Evolutionary conservation across 257 asterid genomes (phyloP), one percentile per base, ranked within the genome.

Genomic region (Handroanthus guayacan): DNA sequence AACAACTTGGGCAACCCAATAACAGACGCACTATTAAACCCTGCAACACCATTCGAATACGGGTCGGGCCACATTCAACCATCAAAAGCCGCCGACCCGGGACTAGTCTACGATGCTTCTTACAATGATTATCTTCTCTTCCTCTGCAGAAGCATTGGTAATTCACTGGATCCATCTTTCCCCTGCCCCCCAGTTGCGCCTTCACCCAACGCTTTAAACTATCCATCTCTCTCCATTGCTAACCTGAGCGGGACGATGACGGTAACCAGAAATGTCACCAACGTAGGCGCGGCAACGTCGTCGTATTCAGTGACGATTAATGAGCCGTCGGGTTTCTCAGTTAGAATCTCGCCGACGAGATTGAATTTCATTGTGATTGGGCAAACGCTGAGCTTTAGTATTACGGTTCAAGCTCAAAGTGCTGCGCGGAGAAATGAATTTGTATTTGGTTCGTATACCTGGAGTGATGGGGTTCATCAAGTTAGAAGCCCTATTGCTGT

Each of bases 61-160:
- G 93, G 93, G 9, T 16, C 87, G 1, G 93, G 91, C 0, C 91
- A 88, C 43, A 37, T 88, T 55, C 81, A 70, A 58, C 91, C 91
- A 43, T 75, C 87, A 3, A 78, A 68, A 72, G 89, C 93, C 7
- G 85, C 77, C 3, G 89, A 88, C 77, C 89, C 93, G 0, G 93
- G 93, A 5, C 91, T 84, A 0, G 81, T 88, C 2, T 88, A 86
- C 10, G 83, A 86, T 13, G 84, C 89, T 2, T 57, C 82, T 6
- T 85, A 83, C 76, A 9, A 7, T 0, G 91, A 88, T 43, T 88
- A 88, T 69, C 79, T 88, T 7, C 79, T 77, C 34, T 84, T 84
- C 44, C 85, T 88, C 2, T 86, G 88, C 67, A 63, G 71, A 6
- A 79, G 81, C 36, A 36, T 51, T 6, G 56, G 75, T 8, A 69